phyloP scores from a whole-genome alignment of 2,329 filamentous ascomycete genomes.

The Colletotrichum sp. region DNA sequence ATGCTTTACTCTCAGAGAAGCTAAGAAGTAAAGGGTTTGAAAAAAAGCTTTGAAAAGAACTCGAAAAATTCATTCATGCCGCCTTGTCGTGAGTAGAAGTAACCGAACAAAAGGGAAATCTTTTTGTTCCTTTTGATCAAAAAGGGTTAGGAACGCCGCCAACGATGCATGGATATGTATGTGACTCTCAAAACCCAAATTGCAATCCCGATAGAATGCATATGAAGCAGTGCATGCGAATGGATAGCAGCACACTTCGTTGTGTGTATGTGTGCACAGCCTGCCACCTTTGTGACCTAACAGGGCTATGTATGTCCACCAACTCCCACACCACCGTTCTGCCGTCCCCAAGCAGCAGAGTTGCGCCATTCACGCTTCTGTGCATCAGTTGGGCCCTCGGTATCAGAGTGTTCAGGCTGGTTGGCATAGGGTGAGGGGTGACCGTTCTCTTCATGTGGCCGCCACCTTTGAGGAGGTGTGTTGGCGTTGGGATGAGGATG shows the following conservation, averaged over 20 bases:
- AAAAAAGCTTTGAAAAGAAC: constrained; percentile 13
- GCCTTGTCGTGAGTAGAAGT: constrained; percentile 20
- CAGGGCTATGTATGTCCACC: constrained; percentile 45
- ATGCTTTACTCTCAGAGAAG: constrained; percentile 20
- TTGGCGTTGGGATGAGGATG: constrained; percentile 43
- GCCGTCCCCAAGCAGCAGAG: constrained; percentile 58
- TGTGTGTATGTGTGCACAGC: background rate
- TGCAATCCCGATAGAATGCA: constrained; percentile 12
- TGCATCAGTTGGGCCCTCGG: constrained; percentile 42
- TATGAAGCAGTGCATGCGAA: constrained; percentile 11
- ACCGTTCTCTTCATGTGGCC: constrained; percentile 46
- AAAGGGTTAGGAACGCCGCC: constrained; percentile 35
- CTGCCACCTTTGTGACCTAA: background rate
- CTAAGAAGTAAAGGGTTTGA: constrained; percentile 20
- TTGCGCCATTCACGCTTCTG: constrained; percentile 63
- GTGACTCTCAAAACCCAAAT: constrained; percentile 20
- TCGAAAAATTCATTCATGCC: constrained; percentile 20
- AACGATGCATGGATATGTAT: constrained; percentile 37
- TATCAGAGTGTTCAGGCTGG: constrained; percentile 50
- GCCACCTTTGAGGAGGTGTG: constrained; percentile 55
- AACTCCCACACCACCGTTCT: constrained; percentile 54
- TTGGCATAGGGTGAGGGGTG: constrained; percentile 48
- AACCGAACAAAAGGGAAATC: constrained; percentile 21
- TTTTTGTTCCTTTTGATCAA: constrained; percentile 18
- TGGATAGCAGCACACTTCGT: background rate